phyloP scores from a whole-genome alignment of 2,329 filamentous ascomycete species.

The Lizonia empirigonia region DNA sequence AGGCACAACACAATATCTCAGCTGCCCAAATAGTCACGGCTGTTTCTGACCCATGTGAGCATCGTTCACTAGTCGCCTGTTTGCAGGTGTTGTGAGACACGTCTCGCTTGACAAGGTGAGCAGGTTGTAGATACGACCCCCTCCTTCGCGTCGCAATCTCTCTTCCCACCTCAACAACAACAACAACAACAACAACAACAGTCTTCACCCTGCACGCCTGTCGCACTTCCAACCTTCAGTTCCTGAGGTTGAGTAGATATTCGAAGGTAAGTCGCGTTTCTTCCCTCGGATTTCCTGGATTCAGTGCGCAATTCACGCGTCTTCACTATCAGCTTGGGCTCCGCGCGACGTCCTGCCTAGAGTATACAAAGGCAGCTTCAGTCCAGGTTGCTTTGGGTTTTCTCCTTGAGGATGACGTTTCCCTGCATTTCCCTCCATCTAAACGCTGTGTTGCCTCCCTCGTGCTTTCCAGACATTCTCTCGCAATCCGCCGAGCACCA shows the following conservation, averaged over 20 bases:
- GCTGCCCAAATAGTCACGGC: slow-evolving; percentile 15
- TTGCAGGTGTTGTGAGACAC: slow-evolving; percentile 16
- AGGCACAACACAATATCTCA: slow-evolving; percentile 13
- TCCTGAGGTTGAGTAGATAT: background rate
- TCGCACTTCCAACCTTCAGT: background rate
- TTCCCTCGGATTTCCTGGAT: background rate
- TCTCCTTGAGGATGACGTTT: background rate
- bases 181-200: background rate
- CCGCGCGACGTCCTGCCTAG: background rate
- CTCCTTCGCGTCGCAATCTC: slow-evolving; percentile 13
- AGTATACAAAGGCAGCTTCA: background rate
- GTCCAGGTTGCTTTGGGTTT: background rate
- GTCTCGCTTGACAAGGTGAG: slow-evolving; percentile 8
- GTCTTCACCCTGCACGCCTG: background rate
- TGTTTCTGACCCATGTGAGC: slow-evolving; percentile 17
- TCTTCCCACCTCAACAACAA: background rate
- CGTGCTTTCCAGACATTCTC: background rate
- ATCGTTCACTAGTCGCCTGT: slow-evolving; percentile 4
- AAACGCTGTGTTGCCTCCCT: background rate
- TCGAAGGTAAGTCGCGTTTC: slow-evolving; percentile 6
- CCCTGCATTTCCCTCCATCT: background rate
- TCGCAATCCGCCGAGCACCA: background rate
- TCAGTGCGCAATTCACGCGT: background rate
- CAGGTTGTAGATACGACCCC: background rate
- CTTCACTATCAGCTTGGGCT: background rate